Base-by-base conservation (phyloP, 106 monocot genomes). In the Dendrobium catenatum region DNA sequence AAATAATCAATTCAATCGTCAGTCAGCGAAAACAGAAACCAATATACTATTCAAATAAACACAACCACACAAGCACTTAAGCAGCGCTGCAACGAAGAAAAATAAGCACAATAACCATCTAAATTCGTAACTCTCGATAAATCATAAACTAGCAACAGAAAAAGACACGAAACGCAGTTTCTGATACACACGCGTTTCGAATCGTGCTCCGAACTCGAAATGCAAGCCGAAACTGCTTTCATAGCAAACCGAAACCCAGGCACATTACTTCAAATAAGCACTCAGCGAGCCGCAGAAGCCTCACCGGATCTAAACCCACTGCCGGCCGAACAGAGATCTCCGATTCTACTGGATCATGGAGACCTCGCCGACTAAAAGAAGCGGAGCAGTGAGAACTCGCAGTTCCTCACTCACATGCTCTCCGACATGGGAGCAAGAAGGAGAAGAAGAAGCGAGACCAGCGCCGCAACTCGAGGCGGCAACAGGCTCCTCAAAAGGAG, bases 321-420 rank as follows among this genome's bases (percentile, higher is more conserved):
- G 76, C 76, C 49, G 76, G 76, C 76, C 49, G 76, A 46, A 51
- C 49, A 42, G 48, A 51, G 76, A 76, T 76, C 76, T 76, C 26
- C 49, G 19, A 76, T 27, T 6, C 49, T 49, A 48, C 24, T 3
- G 15, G 26, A 76, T 49, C 76, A 27, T 11, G 5, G 48, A 47
- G 24, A 10, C 76, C 76, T 49, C 49, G n/a, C 1, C 47, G 49
- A 26, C 46, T 0, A 49, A 18, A 76, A 47, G 76, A 76, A 76
- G 49, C 10, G 27, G 10, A 4, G 76, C 76, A 13, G 27, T 5
- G 6, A 51, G 49, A 76, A 19, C 18, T 49, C 76, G 76, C 49
- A 20, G 48, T 13, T 76, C 49, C 51, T 49, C 49, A 1, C 49
- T 42, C 76, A 76, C 13, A 24, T 9, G 4, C 49, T 47, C 76